A percentile compares a stretch with the other conserved stretches of the same genome.
Evolutionary conservation across 148 eudicot species (phyloP).

Genomic region (Chenopodium suecicum): DNA sequence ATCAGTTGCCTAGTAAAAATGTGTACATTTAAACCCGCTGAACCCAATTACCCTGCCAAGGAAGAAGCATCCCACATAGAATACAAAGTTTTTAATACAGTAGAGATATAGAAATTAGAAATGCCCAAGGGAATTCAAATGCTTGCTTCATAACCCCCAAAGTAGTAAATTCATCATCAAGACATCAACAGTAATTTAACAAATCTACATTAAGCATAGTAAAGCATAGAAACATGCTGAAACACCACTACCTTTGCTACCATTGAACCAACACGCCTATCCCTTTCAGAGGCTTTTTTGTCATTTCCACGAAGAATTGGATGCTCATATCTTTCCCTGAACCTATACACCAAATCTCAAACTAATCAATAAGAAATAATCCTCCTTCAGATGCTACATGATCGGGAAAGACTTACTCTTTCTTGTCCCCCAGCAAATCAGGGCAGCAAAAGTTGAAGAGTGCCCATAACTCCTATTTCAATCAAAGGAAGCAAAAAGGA

Average conservation of each 20-base stretch:
- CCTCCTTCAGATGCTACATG: not conserved
- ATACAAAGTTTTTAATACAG: too few relatives aligned
- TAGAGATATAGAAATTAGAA: not conserved
- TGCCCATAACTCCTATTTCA: slow-evolving; percentile 88
- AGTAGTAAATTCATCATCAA: not conserved
- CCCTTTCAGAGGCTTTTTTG: slow-evolving; percentile 86
- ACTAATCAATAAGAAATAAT: not conserved
- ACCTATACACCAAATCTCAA: slow-evolving; percentile 42
- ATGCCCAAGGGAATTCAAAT: not conserved
- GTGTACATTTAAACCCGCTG: not conserved
- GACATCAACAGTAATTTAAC: not conserved
- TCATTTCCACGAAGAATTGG: slow-evolving; percentile 87
- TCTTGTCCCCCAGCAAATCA: slow-evolving; percentile 86
- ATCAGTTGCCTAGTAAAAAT: not conserved
- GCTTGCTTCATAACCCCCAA: not conserved
- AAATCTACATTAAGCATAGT: not conserved
- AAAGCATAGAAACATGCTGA: not conserved
- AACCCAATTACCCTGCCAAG: not conserved
- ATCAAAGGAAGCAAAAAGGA: slow-evolving; percentile 9
- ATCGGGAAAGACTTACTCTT: slow-evolving; percentile 44
- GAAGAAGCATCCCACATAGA: not conserved
- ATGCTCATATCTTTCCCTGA: slow-evolving; percentile 71
- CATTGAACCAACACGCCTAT: slow-evolving; percentile 75
- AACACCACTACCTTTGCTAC: slow-evolving; percentile 76
- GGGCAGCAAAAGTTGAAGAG: slow-evolving; percentile 92